phyloP scores from a whole-genome alignment of 106 monocot genomes.

The Amphibolis antarctica region DNA sequence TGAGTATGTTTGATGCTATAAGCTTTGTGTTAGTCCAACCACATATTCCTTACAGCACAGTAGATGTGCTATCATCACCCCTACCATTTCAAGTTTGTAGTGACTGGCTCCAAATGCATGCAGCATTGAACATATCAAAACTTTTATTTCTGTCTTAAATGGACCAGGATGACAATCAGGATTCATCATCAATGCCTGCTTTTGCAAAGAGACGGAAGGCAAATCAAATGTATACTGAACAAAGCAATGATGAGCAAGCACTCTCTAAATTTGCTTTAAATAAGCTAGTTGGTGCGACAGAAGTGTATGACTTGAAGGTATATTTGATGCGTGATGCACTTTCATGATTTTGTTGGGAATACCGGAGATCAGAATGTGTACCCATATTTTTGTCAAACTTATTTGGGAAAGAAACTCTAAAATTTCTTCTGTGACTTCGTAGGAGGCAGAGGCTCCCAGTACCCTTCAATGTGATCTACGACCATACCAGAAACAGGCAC shows the following conservation, averaged over 20 bases:
- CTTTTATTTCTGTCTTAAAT: constrained; percentile 6
- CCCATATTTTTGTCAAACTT: too few relatives aligned
- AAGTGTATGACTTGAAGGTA: constrained; percentile 56
- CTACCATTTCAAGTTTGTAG: too few relatives aligned
- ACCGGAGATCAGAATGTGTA: too few relatives aligned
- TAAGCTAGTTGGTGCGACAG: constrained; percentile 74
- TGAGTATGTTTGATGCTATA: too few relatives aligned
- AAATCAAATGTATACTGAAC: constrained; percentile 36
- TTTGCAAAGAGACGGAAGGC: constrained; percentile 39
- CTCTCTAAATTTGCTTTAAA: constrained; percentile 62
- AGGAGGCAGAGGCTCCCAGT: constrained; percentile 69
- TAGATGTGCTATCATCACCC: too few relatives aligned
- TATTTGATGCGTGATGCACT: not conserved
- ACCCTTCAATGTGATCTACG: constrained; percentile 46
- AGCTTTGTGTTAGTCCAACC: too few relatives aligned
- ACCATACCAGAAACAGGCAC: constrained; percentile 80
- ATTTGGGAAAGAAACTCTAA: not conserved
- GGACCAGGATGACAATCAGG: constrained; percentile 28
- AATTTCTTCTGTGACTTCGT: not conserved
- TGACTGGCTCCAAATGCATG: not conserved
- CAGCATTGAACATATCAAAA: not conserved
- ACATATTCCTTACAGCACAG: too few relatives aligned
- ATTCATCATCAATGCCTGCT: constrained; percentile 22
- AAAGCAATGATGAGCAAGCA: constrained; percentile 64
- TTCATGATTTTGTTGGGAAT: too few relatives aligned